Evolutionary conservation across 495 filamentous ascomycete genomes (phyloP), one percentile per base, ranked within the genome.

Genomic region (Elasticomyces elasticus): DNA sequence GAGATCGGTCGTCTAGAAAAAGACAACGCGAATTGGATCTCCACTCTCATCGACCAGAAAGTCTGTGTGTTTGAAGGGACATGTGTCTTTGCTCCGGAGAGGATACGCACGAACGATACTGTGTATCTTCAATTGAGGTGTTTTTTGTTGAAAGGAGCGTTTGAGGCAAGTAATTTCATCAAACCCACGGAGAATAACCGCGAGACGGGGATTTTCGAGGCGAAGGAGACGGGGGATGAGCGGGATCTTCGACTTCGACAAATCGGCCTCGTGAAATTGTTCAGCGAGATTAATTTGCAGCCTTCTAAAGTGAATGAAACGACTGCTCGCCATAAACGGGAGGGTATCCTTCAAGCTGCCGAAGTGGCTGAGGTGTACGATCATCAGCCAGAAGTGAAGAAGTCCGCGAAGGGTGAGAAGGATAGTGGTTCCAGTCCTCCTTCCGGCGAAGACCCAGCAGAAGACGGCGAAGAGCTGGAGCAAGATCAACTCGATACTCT

Each of bases 401-500:
- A 66, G 15, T 54, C 45, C 25, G 52, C 52, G 3, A 15, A n/a
- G 11, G 23, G 17, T 47, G 59, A 19, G 48, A 26, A 31, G 9
- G 76, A 79, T 20, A 72, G 72, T 43, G 74, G 69, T 10, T 49
- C 51, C 7, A 76, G 75, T n/a, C 69, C 77, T 4, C 73, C 71
- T 13, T 67, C 71, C 15, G 69, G 66, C 1, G 78, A 79, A 15
- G 86, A 89, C 13, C 84, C 89, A n/a, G 71, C 71, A 5, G 86
- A 89, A 63, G 88, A 95, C 12, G 86, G 87, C 1, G 76, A 89
- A 58, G 89, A 96, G 67, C 78, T 98, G 0, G 89, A 96, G 68
- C 86, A 96, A 65, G 90, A 94, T 62, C 92, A 98, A 62, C 81
- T 98, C 15, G 91, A 97, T 64, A 81, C 85, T 0, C 74, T 98